Percentiles rank a stretch among this genome's conserved stretches.
phyloP scores from a whole-genome alignment of 2,329 filamentous ascomycete species.

The Drechmeria coniospora region DNA sequence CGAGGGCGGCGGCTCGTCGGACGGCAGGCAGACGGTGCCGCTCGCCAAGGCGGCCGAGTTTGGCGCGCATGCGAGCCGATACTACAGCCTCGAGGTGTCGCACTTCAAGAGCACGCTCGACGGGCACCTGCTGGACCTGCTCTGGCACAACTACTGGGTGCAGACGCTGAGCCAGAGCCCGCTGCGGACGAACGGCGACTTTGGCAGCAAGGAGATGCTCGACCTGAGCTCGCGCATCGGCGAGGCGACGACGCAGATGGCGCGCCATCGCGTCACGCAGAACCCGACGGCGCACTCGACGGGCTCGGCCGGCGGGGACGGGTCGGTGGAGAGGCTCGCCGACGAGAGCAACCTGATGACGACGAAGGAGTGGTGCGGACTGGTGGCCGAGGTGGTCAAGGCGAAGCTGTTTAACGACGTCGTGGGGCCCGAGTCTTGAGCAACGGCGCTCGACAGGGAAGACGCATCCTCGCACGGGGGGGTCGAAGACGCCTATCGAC shows the following conservation, averaged over 20 bases:
- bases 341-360: slow-evolving; percentile 45
- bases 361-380: slow-evolving; percentile 44
- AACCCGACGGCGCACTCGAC: slow-evolving; percentile 8
- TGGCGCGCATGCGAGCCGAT: slow-evolving; percentile 76
- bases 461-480: too few relatives aligned
- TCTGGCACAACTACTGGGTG: slow-evolving; percentile 99
- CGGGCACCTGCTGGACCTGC: slow-evolving; percentile 64
- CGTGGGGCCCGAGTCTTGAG: slow-evolving; percentile 6
- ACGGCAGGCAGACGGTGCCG: slow-evolving; percentile 65
- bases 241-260: slow-evolving; percentile 34
- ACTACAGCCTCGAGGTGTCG: slow-evolving; percentile 82
- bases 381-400: slow-evolving; percentile 49
- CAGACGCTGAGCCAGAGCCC: slow-evolving; percentile 86
- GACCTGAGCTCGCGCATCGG: slow-evolving; percentile 74
- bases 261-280: slow-evolving; percentile 11
- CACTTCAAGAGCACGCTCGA: slow-evolving; percentile 93
- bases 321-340: slow-evolving; percentile 43
- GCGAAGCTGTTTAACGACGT: slow-evolving; percentile 41
- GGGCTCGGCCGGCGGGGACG: slow-evolving; percentile 17
- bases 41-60: slow-evolving; percentile 93
- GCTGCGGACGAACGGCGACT: slow-evolving; percentile 83
- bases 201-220: slow-evolving; percentile 78
- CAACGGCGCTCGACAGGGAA: too few relatives aligned
- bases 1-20: slow-evolving; percentile 14
- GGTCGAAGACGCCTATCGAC: too few relatives aligned